These are phyloP conservation scores for Grigorovia humatica DNA, from an alignment of 805 yeast genomes.

Conservation along the genomic window DNA sequence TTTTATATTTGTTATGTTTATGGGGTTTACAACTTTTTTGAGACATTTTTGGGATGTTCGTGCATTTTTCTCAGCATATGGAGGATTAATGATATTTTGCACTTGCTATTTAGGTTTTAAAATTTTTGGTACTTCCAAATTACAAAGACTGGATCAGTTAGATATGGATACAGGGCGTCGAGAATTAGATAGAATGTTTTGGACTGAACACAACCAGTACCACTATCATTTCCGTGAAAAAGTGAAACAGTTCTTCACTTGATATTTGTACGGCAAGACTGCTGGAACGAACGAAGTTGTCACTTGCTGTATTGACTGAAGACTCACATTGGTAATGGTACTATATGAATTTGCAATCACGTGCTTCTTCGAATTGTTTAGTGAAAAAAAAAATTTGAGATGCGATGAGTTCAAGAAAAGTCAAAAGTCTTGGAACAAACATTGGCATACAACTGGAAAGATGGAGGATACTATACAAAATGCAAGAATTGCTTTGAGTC, in stretches of 20 bases:
- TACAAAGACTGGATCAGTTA: conserved; percentile 59
- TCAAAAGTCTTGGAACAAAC: neutral
- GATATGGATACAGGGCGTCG: conserved; percentile 80
- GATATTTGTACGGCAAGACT: neutral
- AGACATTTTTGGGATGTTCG: conserved; percentile 49
- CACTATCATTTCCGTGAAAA: neutral
- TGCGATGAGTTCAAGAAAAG: conserved; percentile 2
- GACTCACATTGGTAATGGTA: too few relatives aligned
- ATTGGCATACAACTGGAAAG: neutral
- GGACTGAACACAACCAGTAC: conserved; percentile 60
- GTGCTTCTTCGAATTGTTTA: neutral
- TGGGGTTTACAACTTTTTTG: conserved; percentile 56
- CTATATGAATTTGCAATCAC: neutral
- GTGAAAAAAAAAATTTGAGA: conserved; percentile 3
- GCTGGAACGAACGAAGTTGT: too few relatives aligned
- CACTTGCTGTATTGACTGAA: too few relatives aligned
- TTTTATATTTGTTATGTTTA: conserved; percentile 37
- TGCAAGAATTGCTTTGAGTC: conserved; percentile 18
- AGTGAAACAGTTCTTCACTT: conserved; percentile 4
- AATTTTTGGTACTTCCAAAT: conserved; percentile 47
- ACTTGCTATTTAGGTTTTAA: conserved; percentile 47
- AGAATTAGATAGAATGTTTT: conserved; percentile 67
- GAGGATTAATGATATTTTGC: conserved; percentile 45
- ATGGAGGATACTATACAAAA: conserved; percentile 4
- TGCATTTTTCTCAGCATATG: conserved; percentile 56